phyloP scores from a whole-genome alignment of 2,329 filamentous ascomycete genomes.

The Botrytis hyacinthi region DNA sequence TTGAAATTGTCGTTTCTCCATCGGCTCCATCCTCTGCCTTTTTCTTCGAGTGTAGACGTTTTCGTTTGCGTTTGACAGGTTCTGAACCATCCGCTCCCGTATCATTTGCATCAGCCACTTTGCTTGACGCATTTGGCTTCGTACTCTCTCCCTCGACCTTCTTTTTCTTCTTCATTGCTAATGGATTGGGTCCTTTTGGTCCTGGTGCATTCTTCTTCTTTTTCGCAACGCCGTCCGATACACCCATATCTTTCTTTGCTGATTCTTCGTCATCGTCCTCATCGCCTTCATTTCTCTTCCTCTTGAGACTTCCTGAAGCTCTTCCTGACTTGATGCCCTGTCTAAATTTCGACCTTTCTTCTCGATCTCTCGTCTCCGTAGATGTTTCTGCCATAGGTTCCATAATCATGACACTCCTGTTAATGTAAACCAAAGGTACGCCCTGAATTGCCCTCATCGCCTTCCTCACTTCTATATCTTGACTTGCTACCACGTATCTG shows the following conservation, averaged over 20 bases:
- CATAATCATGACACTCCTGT: conserved; percentile 74
- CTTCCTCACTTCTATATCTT: conserved; percentile 63
- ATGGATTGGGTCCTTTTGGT: conserved; percentile 67
- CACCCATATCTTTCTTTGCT: conserved; percentile 26
- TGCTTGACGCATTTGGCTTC: conserved; percentile 30
- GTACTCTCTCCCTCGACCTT: conserved; percentile 27
- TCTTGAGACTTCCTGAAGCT: conserved; percentile 42
- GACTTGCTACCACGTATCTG: conserved; percentile 74
- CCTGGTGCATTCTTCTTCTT: conserved; percentile 59
- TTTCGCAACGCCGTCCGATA: conserved; percentile 36
- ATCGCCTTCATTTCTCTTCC: conserved; percentile 38
- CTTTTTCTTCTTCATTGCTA: conserved; percentile 71
- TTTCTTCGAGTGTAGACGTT: conserved; percentile 37
- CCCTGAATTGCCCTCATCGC: conserved; percentile 66
- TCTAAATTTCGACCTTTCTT: conserved; percentile 73
- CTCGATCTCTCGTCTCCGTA: conserved; percentile 59
- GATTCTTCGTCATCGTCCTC: conserved; percentile 35
- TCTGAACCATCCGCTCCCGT: conserved; percentile 28
- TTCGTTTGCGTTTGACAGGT: conserved; percentile 41
- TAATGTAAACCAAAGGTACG: conserved; percentile 76
- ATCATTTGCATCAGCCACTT: conserved; percentile 33
- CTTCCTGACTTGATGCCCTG: conserved; percentile 59
- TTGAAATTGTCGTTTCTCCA: conserved; percentile 17
- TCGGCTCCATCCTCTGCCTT: conserved; percentile 20
- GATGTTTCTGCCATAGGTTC: conserved; percentile 72